Base-by-base conservation (phyloP, 768 basidiomycete species). In the Termitomyces sp. region DNA sequence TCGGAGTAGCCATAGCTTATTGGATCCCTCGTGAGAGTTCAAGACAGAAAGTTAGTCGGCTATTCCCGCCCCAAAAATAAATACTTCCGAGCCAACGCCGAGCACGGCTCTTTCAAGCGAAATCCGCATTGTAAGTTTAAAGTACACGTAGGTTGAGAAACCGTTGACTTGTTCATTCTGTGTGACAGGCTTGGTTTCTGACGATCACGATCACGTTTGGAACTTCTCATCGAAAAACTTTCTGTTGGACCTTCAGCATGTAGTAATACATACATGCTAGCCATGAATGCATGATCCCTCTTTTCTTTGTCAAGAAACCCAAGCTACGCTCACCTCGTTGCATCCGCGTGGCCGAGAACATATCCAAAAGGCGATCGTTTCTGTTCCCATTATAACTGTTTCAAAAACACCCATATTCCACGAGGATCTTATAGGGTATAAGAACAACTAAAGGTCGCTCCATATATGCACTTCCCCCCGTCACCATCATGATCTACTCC, bases 341-440 rank as follows among this genome's bases (percentile, higher is more conserved):
- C 54, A 61, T 64, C 64, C 74, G 73, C 73, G 74, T 74, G 74
- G n/a, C 32, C 10, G 42, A 54, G 39, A 57, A 41, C 46, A 57
- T 48, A 46, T 10, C 38, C 43, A 9, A 22, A 3, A 20, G 4
- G 18, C 25, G 33, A 51, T 56, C 42, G 23, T 36, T n/a, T 31
- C 23, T 15, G 23, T 44, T 39, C 25, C n/a, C 50, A 31, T 25
- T 43, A 39, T 40, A 23, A 12, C 45, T 50, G 69, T 73, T 71
- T 70, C 68, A 66, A 59, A 60, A 62, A 57, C 68, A 62, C 48
- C 58, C 53, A 62, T 46, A 35, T 52, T 60, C 55, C 75, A 73
- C 64, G 72, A 75, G 70, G 70, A 57, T 57, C 51, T 43, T 42
- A 50, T 53, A 47, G 62, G 20, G 25, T 61, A 61, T 58, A 67